A percentile compares a stretch with the other conserved stretches of the same genome.
Evolutionary conservation across 2,329 filamentous ascomycete species (phyloP).

Genomic region (Colletotrichum sp.): DNA sequence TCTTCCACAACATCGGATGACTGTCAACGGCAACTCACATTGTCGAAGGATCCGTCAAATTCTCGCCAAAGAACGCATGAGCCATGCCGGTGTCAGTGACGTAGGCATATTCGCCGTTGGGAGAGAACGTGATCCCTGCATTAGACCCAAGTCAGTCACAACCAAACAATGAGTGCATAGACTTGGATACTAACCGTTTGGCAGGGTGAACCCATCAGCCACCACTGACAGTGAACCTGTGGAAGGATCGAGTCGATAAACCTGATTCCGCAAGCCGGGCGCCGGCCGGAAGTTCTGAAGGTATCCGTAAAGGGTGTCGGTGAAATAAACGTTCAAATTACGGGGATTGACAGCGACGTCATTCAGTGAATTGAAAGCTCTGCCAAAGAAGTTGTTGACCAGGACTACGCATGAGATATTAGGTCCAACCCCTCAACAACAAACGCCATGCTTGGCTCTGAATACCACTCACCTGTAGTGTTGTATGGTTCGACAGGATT

Average conservation of each 20-base stretch:
- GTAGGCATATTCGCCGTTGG: constrained; percentile 56
- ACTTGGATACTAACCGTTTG: constrained; percentile 45
- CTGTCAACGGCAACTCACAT: constrained; percentile 41
- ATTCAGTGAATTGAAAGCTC: constrained; percentile 65
- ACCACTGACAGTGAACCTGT: constrained; percentile 59
- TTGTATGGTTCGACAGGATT: constrained; percentile 54
- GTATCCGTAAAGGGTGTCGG: constrained; percentile 64
- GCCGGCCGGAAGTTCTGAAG: constrained; percentile 62
- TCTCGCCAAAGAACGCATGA: constrained; percentile 45
- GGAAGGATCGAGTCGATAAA: constrained; percentile 59
- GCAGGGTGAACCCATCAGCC: constrained; percentile 60
- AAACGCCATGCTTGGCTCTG: too few relatives aligned
- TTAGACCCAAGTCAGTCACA: background rate
- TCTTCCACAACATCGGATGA: background rate
- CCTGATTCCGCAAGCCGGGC: constrained; percentile 60
- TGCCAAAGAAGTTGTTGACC: constrained; percentile 66
- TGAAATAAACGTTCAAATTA: constrained; percentile 66
- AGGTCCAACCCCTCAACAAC: too few relatives aligned
- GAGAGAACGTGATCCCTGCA: constrained; percentile 59
- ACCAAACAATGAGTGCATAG: background rate
- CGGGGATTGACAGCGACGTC: constrained; percentile 58
- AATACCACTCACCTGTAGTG: constrained; percentile 45
- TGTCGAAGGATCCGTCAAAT: constrained; percentile 46
- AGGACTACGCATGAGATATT: too few relatives aligned
- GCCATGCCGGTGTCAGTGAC: constrained; percentile 62